Evolutionary conservation across 257 asterid species (phyloP).

Genomic region (Anisodus acutangulus): DNA sequence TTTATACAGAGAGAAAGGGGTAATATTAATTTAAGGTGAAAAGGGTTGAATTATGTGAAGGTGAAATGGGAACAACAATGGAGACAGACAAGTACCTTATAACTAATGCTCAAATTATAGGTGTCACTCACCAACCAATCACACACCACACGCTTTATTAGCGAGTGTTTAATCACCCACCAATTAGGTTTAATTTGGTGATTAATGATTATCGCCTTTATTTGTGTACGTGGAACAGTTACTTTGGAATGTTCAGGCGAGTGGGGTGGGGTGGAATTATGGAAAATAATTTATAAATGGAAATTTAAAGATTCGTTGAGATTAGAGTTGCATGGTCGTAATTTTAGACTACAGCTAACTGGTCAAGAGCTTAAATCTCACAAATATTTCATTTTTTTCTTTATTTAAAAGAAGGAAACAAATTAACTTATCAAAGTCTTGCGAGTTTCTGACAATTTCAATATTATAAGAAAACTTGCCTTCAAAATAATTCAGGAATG

Average conservation of each 20-base stretch:
- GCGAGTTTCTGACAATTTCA: conserved; percentile 18
- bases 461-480: background rate
- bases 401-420: background rate
- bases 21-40: background rate
- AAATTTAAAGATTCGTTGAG: background rate
- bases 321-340: background rate
- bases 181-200: background rate
- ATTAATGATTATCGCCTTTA: background rate
- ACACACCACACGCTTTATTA: conserved; percentile 28
- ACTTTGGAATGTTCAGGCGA: background rate
- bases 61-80: background rate
- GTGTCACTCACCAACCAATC: background rate
- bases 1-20: background rate
- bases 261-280: too few species aligned
- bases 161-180: conserved; percentile 16
- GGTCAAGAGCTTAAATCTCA: background rate
- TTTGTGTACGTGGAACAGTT: background rate
- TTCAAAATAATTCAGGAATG: too few species aligned
- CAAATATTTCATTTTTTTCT: background rate
- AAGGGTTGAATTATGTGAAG: background rate
- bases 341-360: background rate
- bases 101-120: conserved; percentile 23
- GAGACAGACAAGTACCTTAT: conserved; percentile 26
- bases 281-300: background rate
- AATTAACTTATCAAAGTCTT: background rate